phyloP scores from a whole-genome alignment of 257 asterid genomes.

The Solanum etuberosum region DNA sequence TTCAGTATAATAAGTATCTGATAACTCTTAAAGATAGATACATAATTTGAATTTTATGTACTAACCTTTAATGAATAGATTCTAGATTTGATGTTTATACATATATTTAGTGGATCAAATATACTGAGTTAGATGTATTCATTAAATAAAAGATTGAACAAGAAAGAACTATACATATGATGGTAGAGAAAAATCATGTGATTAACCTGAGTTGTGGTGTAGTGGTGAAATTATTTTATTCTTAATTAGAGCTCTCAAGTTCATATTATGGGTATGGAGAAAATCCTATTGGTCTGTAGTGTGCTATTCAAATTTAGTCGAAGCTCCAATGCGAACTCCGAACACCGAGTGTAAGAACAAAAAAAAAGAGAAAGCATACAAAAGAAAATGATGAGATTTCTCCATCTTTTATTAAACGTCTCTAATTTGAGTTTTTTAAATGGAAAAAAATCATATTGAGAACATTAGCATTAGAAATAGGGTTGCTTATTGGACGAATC shows the following conservation, averaged over 20 bases:
- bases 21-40: background rate
- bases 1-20: background rate
- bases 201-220: fast-evolving
- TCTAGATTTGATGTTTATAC: background rate
- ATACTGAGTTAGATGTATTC: background rate
- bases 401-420: background rate
- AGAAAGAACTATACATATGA: background rate
- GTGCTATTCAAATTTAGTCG: fast-evolving
- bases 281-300: no score
- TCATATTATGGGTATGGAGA: background rate
- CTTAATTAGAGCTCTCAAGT: fast-evolving
- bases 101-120: no score
- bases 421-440: no score
- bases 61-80: no score
- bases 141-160: background rate
- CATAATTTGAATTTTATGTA: no score
- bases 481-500: no score
- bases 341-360: no score
- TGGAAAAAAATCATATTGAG: no score
- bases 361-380: background rate
- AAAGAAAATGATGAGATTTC: background rate
- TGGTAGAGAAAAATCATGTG: background rate
- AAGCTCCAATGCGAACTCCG: no score
- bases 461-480: no score
- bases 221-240: fast-evolving